Base-by-base conservation (phyloP, 192 early-diverging fungal genomes). In the Backusella circina region DNA sequence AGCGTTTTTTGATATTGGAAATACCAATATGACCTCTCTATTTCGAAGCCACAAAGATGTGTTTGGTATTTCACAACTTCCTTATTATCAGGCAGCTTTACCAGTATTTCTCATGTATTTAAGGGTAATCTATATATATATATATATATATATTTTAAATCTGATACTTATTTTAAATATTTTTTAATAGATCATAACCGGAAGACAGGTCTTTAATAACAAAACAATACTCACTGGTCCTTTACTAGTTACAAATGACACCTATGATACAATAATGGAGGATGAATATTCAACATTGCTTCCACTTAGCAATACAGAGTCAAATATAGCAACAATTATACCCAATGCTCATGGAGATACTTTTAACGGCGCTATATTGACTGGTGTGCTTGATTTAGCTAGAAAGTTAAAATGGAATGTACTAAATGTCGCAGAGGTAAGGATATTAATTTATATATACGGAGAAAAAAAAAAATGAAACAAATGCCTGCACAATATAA, bases 31-130 rank as follows among this genome's bases (percentile, higher is more conserved):
- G 61, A 51, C 47, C 5, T 21, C 57, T 8, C 18, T 77, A n/a
- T 47, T 77, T 65, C n/a, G 66, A 31, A 33, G 16, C 6, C 28
- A 66, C 12, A 37, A 41, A 21, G 26, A 73, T 28, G 47, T 47
- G 21, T 33, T 66, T 35, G 70, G 36, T 10, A 65, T 77, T 9
- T 51, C 38, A 28, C 76, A 77, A 35, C 28, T 77, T n/a, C 76
- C 76, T 37, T 77, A 77, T 38, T 72, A 72, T 26, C 76, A 77
- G 37, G 47, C 70, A 8, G 70, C 71, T n/a, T 51, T 77, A 23
- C 70, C 76, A 1, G 71, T 77, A 9, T 71, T 77, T 32, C 65
- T 65, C 44, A 50, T 71, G 50, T 77, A 77, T 77, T 37, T 77
- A 30, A 32, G 44, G 65, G 75, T 77, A 67, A 39, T 44, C 10